Percentiles rank a stretch among this genome's conserved stretches.
These are phyloP conservation scores for Tuber calosporum DNA, from an alignment of 495 filamentous ascomycete species.

Conservation along the genomic window DNA sequence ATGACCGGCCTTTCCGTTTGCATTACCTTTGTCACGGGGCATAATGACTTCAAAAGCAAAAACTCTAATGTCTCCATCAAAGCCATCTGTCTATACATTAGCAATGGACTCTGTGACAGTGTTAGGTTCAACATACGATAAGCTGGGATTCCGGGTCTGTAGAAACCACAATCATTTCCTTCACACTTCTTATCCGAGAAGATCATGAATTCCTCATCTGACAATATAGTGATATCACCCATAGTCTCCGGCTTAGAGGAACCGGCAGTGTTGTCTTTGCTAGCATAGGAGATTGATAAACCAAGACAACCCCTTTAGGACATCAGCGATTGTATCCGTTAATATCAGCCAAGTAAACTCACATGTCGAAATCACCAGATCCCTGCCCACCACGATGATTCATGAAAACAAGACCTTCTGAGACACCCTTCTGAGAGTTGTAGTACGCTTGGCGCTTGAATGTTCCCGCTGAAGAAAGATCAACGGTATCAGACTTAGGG, in stretches of 20 bases:
- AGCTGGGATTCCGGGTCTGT: slow-evolving; percentile 53
- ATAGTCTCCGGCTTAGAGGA: slow-evolving; percentile 50
- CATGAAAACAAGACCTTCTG: slow-evolving; percentile 58
- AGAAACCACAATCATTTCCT: slow-evolving; percentile 52
- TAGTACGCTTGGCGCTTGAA: slow-evolving; percentile 51
- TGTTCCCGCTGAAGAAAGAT: background rate
- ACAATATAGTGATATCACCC: slow-evolving; percentile 48
- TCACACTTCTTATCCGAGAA: slow-evolving; percentile 54
- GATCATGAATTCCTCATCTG: slow-evolving; percentile 56
- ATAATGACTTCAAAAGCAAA: slow-evolving; percentile 64
- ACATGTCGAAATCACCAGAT: slow-evolving; percentile 56
- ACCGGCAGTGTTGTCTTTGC: slow-evolving; percentile 48
- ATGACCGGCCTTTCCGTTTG: slow-evolving; percentile 42
- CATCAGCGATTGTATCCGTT: slow-evolving; percentile 14
- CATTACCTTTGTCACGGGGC: slow-evolving; percentile 49
- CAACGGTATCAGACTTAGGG: background rate
- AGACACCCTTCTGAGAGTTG: slow-evolving; percentile 46
- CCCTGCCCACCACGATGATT: slow-evolving; percentile 56
- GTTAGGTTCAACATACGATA: slow-evolving; percentile 49
- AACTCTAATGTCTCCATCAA: slow-evolving; percentile 54
- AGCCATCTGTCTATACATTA: slow-evolving; percentile 52
- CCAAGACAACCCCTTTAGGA: slow-evolving; percentile 50
- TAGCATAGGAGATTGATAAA: slow-evolving; percentile 56
- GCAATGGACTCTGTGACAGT: background rate
- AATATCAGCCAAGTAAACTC: slow-evolving; percentile 33